These are phyloP conservation scores for Garcia nutans DNA, from an alignment of 345 rosid species.

Conservation along the genomic window DNA sequence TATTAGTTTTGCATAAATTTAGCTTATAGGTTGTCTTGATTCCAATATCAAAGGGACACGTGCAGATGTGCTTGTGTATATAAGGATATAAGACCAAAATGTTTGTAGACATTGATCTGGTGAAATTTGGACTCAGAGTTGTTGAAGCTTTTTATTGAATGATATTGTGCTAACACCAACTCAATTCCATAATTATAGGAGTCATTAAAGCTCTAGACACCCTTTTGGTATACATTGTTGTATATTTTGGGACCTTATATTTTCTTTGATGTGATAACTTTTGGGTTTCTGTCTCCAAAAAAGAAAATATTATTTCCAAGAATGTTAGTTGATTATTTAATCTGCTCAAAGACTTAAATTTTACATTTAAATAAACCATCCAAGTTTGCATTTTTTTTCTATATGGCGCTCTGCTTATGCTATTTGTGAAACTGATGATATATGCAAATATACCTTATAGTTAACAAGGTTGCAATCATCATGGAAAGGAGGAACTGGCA, in stretches of 20 bases:
- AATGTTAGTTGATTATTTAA: background rate
- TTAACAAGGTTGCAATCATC: slow-evolving; percentile 63
- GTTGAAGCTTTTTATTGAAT: background rate
- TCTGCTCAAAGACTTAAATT: background rate
- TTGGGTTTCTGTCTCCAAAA: background rate
- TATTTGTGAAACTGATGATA: slow-evolving; percentile 21
- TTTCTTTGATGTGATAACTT: background rate
- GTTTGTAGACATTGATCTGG: background rate
- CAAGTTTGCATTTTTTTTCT: background rate
- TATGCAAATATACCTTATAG: slow-evolving; percentile 39
- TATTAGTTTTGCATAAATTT: background rate
- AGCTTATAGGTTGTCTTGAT: background rate
- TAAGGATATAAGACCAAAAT: background rate
- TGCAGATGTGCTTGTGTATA: background rate
- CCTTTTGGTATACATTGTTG: background rate
- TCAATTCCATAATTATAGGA: background rate
- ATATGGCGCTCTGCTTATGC: too few relatives aligned
- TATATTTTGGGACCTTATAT: background rate
- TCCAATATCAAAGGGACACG: background rate
- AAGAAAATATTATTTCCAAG: background rate
- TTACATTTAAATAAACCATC: background rate
- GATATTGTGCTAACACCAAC: background rate
- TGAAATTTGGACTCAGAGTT: too few relatives aligned
- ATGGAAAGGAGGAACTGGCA: slow-evolving; percentile 41
- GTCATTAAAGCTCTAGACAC: background rate